Base-by-base conservation (phyloP, 345 rosid genomes). In the Lepidium didymum region DNA sequence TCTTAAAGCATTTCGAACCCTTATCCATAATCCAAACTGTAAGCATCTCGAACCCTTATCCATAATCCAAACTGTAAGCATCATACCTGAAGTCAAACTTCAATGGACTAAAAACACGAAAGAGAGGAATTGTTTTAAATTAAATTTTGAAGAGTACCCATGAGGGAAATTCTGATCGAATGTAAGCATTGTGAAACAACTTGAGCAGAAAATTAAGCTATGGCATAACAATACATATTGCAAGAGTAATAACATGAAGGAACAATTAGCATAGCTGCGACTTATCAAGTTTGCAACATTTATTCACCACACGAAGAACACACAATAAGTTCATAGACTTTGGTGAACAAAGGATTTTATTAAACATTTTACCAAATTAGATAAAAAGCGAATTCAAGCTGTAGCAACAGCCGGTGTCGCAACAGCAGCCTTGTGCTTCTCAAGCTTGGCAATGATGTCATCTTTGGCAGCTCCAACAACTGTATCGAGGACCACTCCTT, bases 401-500 rank as follows among this genome's bases (percentile, higher is more conserved):
- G 75, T 73, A 46, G 88, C 83, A 12, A 84, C 78, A 1, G 79
- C 25, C 25, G 5, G 31, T 27, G 31, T 27, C 6, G 1, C 75
- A 51, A 86, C 84, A 10, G 82, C 77, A 1, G 79, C 19, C 25
- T 61, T 0, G 70, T 86, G 92, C 89, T 80, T 85, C 0, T 41
- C 61, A 11, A 87, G 68, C 51, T 81, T 77, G 53, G 46, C 65
- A 56, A 64, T 62, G 74, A 92, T 81, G 0, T 87, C 83, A 0
- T 83, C 91, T 74, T 87, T 90, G 54, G 77, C 71, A 6, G 96
- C 90, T 4, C 92, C 96, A 4, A 86, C 87, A 9, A 89, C 78
- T 64, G 62, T 86, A 67, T 85, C 86, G 34, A 86, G 42, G 23
- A 71, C 14, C 78, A 44, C 75, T 18, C 84, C 96, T 11, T 76